These are phyloP conservation scores for Zizania latifolia DNA, from an alignment of 176 grass and related monocot genomes.

Conservation along the genomic window DNA sequence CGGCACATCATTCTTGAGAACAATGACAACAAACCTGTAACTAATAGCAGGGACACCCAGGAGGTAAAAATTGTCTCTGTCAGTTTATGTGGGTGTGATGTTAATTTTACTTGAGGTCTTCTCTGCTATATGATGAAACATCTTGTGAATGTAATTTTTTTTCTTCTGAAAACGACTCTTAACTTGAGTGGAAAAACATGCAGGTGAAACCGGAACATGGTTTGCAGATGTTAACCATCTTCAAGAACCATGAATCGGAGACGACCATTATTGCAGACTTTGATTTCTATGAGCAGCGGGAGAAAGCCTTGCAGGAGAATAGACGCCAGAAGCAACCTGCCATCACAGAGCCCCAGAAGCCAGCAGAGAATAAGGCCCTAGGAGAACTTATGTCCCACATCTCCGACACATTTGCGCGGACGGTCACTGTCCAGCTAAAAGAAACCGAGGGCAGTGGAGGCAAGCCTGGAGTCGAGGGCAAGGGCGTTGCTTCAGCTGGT, in stretches of 20 bases:
- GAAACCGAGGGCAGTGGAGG: conserved; percentile 30
- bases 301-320: conserved; percentile 93
- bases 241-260: conserved; percentile 73
- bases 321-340: conserved; percentile 56
- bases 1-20: conserved; percentile 84
- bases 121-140: not conserved
- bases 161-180: not conserved
- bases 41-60: conserved; percentile 85
- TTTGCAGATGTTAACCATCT: conserved; percentile 67
- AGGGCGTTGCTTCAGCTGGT: conserved; percentile 17
- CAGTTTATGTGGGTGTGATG: not conserved
- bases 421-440: conserved; percentile 45
- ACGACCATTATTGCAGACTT: conserved; percentile 79
- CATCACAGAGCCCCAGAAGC: conserved; percentile 30
- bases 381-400: conserved; percentile 39
- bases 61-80: conserved; percentile 40
- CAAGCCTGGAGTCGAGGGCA: conserved; percentile 16
- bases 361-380: conserved; percentile 17
- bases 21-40: conserved; percentile 83
- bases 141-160: not conserved
- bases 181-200: conserved; percentile 14
- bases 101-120: not conserved
- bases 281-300: conserved; percentile 76
- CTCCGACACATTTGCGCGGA: conserved; percentile 45
- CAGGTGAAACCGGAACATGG: conserved; percentile 94